Base-by-base conservation (phyloP, 2,329 filamentous ascomycete species). In the Xenoacremonium recifei region DNA sequence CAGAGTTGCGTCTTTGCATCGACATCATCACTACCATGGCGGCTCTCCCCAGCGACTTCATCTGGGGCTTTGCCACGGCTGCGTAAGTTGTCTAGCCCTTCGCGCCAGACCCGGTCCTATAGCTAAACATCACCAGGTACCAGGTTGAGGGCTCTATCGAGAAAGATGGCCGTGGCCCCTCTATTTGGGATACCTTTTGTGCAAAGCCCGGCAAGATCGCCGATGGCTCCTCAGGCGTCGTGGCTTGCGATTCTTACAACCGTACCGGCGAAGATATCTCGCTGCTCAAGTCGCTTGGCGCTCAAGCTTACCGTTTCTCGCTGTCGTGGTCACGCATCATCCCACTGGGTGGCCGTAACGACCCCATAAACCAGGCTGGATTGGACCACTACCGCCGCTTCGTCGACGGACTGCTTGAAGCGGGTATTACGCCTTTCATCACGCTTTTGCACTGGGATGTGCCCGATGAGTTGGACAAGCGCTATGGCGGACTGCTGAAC, bases 171-270 rank as follows among this genome's bases (percentile, higher is more conserved):
- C 86, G 89, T 50, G 85, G 80, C 17, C 83, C 87, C 40, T 89
- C 85, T 48, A 93, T 95, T 65, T 95, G 89, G 89, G 89, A 95
- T 68, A 84, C 79, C n/a, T 95, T 95, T 71, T 91, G 86, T 68
- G 79, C 79, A 49, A 84, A 81, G 40, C 82, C 85, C 6, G 87
- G 87, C 58, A 95, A 93, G 69, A 90, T 93, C 57, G 87, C 88
- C 42, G 86, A 88, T 57, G 84, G 81, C 44, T 82, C 76, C 54
- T 85, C 82, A 32, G 89, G 89, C 39, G 83, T 80, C 38, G 78
- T 87, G 32, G 89, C 89, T 27, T 95, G 89, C 69, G 88, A 95
- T 70, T 91, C 87, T 20, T 95, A 95, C 73, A 84, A 92, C 68
- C 82, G 85, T 39, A 88, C 83, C 37, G 74, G 72, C 29, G 81